Percentiles rank a stretch among this genome's conserved stretches.
phyloP scores from a whole-genome alignment of 2,329 filamentous ascomycete genomes.

The Fusarium napiforme region DNA sequence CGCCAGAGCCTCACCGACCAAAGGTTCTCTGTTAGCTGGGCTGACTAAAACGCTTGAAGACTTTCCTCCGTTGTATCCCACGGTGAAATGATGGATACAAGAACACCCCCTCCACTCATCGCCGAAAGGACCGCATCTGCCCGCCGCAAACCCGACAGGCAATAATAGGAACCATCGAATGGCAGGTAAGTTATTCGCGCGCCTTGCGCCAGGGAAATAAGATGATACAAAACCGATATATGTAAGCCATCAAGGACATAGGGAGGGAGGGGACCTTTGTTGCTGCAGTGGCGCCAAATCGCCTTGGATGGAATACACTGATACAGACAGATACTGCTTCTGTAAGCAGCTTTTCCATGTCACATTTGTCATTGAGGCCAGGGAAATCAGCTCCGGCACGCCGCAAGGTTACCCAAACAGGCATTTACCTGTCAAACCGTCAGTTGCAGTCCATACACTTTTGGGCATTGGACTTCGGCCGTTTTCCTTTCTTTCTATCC shows the following conservation, averaged over 20 bases:
- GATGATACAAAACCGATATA: not conserved
- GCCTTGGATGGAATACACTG: not conserved
- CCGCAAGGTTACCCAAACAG: conserved; percentile 3
- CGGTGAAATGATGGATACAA: conserved; percentile 1
- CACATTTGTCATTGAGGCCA: conserved; percentile 30
- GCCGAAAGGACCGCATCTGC: conserved; percentile 35
- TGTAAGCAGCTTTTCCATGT: conserved; percentile 13
- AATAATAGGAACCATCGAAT: not conserved
- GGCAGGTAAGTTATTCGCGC: conserved; percentile 10
- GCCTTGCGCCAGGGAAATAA: conserved; percentile 3
- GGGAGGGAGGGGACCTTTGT: conserved; percentile 16
- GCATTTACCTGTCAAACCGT: conserved; percentile 8
- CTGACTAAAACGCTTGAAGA: conserved; percentile 6
- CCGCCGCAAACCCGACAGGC: conserved; percentile 24
- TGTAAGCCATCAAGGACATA: conserved; percentile 5
- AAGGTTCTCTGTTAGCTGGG: not conserved
- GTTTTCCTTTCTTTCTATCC: not conserved
- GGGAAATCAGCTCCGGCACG: not conserved
- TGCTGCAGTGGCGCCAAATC: not conserved
- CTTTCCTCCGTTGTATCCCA: conserved; percentile 1
- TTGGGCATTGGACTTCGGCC: conserved; percentile 3
- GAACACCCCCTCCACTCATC: conserved; percentile 29
- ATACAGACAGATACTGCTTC: not conserved
- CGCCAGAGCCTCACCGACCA: conserved; percentile 14
- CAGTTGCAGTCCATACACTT: not conserved